These are phyloP conservation scores for Polymyxa betae DNA, from an alignment of 208 protist genomes.

Conservation along the genomic window DNA sequence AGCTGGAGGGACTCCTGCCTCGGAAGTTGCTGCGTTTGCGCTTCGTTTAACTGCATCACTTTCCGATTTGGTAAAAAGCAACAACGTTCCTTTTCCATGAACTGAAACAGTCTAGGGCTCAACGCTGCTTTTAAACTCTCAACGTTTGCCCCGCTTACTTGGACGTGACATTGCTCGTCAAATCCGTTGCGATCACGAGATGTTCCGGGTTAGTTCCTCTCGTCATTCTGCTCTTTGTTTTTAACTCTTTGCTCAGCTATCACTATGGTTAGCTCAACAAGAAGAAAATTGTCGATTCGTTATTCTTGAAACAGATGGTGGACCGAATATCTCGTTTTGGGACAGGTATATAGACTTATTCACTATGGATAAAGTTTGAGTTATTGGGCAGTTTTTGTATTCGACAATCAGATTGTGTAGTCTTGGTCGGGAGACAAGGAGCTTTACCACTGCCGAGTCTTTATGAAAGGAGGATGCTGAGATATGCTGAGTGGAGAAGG, in stretches of 20 bases:
- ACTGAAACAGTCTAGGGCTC: background rate
- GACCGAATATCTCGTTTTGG: constrained; percentile 26
- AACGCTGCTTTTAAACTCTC: constrained; percentile 35
- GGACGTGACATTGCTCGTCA: constrained; percentile 6
- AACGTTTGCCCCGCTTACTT: background rate
- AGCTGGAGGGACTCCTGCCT: constrained; percentile 3
- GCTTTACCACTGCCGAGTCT: background rate
- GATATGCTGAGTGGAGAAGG: background rate
- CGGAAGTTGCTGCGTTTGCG: constrained; percentile 16
- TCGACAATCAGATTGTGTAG: constrained; percentile 31
- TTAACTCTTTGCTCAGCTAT: background rate
- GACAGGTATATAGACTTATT: background rate
- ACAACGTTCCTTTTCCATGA: background rate
- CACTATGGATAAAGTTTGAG: background rate
- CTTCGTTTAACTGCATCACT: background rate
- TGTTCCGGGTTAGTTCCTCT: background rate
- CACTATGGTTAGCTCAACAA: constrained; percentile 33
- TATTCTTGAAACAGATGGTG: constrained; percentile 5
- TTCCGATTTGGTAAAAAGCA: background rate
- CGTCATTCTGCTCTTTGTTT: background rate
- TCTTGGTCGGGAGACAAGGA: constrained; percentile 31
- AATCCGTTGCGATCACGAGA: background rate
- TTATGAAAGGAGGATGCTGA: background rate
- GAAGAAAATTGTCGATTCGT: constrained; percentile 3
- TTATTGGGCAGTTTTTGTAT: background rate